Base-by-base conservation (phyloP, 768 basidiomycete species). In the Ramaria rubella region DNA sequence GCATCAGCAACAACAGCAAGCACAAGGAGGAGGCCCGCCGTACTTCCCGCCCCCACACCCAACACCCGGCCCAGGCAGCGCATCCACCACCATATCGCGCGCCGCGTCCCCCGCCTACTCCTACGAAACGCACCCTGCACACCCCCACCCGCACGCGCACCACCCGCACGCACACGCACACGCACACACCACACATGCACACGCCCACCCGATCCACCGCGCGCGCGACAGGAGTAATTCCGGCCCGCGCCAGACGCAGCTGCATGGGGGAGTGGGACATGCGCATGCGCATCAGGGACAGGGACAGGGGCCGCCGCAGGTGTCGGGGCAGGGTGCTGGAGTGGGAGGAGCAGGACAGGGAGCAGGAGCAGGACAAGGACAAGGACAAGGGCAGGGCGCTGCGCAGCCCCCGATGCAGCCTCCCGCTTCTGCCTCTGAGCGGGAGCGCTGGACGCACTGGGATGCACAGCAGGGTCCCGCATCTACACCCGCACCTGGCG, bases 101-200 rank as follows among this genome's bases (percentile, higher is more conserved):
- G 14, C 67, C 74, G 23, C 72, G 73, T 34, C 76, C 78, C 3
- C 78, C 72, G 19, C 65, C 57, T n/a, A n/a, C n/a, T n/a, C n/a
- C n/a, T n/a, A n/a, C n/a, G n/a, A n/a, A n/a, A 72, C 58, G n/a
- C n/a, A n/a, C n/a, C n/a, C n/a, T n/a, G n/a, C n/a, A n/a, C n/a
- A n/a, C n/a, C n/a, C n/a, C n/a, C n/a, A n/a, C n/a, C n/a, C n/a
- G n/a, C 36, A n/a, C 36, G 36, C 7, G 9, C 5, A 42, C 40
- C 17, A 3, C 40, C 40, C n/a, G 40, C 7, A 2, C 40, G 5
- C 69, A 72, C 12, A 65, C 68, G 0, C 72, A 73, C 59, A 68
- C 23, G 71, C 76, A 24, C 74, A 75, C 55, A 57, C 67, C 27
- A 55, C 65, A 3, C 68, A 68, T 24, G 63, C 64, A 15, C 62